Conservation (phyloP, 2,329 filamentous ascomycete species). For the Colletotrichum musae region DNA sequence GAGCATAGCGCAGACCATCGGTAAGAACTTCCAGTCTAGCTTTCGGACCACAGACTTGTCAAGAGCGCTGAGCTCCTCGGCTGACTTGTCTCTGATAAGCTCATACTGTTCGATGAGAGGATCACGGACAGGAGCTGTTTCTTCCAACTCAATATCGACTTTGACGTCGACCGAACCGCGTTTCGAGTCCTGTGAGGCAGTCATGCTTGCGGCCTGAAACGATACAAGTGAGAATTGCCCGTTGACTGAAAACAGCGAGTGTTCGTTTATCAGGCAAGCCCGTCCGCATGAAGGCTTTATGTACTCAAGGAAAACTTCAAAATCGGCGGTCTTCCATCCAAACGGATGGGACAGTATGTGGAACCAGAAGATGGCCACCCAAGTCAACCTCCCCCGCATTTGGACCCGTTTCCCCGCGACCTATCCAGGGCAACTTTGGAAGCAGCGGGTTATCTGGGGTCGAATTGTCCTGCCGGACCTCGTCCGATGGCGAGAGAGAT, state of each 20-base stretch:
- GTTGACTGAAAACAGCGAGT: background rate
- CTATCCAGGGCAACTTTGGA: no score
- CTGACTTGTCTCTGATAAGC: constrained; percentile 42
- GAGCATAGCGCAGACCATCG: constrained; percentile 48
- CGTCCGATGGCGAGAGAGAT: background rate
- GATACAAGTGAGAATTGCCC: background rate
- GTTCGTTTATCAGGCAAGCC: background rate
- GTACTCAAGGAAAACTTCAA: background rate
- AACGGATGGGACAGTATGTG: background rate
- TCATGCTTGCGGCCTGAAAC: background rate
- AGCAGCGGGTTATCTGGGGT: constrained; percentile 31
- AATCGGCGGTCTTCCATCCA: background rate
- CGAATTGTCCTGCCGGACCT: background rate
- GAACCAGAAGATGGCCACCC: background rate
- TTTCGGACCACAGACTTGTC: constrained; percentile 46
- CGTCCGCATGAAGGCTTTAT: background rate
- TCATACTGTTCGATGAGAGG: constrained; percentile 38
- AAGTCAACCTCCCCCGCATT: background rate
- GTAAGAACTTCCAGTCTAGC: constrained; percentile 48
- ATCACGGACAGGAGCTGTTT: constrained; percentile 18
- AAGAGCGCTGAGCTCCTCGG: constrained; percentile 44
- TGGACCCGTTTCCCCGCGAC: background rate
- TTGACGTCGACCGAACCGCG: constrained; percentile 31
- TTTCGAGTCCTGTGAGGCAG: constrained; percentile 3
- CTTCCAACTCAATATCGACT: constrained; percentile 21